Evolutionary conservation across 148 eudicot species (phyloP).

Genomic region (Simmondsia chinensis): DNA sequence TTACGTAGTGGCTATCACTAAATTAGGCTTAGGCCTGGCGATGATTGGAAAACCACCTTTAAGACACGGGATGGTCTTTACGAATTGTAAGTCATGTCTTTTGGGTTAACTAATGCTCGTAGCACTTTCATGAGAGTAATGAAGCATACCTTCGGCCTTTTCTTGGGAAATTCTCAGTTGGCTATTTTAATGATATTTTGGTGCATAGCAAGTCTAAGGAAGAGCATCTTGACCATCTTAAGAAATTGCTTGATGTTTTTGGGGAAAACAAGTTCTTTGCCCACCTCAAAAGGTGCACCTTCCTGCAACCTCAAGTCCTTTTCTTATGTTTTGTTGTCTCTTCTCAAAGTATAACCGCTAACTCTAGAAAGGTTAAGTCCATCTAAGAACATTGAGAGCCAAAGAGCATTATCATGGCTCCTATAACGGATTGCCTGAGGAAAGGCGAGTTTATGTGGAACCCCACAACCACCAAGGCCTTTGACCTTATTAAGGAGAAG

Average conservation of each 20-base stretch:
- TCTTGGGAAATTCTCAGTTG: no score
- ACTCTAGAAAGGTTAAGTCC: not conserved
- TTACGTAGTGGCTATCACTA: not conserved
- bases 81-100: not conserved
- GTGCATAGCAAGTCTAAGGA: not conserved
- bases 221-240: not conserved
- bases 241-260: not conserved
- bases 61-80: no score
- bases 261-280: no score
- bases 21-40: not conserved
- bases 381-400: not conserved
- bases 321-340: not conserved
- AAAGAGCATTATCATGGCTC: no score
- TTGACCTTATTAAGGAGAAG: not conserved
- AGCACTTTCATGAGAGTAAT: not conserved
- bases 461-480: not conserved
- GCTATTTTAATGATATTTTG: no score
- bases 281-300: not conserved
- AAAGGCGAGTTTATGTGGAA: no score
- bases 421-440: no score
- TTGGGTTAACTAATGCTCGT: not conserved
- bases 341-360: not conserved
- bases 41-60: not conserved
- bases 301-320: not conserved
- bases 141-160: not conserved